These are phyloP conservation scores for Sclerotinia subarctica DNA, from an alignment of 2,329 filamentous ascomycete genomes.

Conservation along the genomic window DNA sequence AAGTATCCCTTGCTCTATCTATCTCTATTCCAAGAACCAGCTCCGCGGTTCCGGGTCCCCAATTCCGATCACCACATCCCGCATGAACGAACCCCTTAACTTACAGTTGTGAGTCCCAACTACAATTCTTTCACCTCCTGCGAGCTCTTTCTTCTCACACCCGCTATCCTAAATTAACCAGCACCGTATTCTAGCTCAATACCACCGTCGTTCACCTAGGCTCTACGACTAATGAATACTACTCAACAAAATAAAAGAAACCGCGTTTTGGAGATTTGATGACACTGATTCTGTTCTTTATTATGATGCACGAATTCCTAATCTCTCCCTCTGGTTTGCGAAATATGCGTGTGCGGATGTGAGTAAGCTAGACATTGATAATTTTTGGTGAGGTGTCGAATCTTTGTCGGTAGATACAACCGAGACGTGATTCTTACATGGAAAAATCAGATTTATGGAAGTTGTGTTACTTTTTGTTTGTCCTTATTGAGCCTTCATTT, in stretches of 20 bases:
- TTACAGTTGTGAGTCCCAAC: conserved; percentile 20
- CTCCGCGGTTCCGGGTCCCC: too few species aligned
- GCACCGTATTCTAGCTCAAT: conserved; percentile 42
- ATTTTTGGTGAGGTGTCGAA: conserved; percentile 24
- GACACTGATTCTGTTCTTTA: conserved; percentile 43
- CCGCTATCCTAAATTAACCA: conserved; percentile 40
- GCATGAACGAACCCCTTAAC: not conserved
- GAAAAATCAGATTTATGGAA: not conserved
- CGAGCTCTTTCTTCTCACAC: conserved; percentile 39
- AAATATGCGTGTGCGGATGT: not conserved
- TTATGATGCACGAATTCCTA: conserved; percentile 47
- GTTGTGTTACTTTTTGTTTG: not conserved
- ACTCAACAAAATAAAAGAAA: conserved; percentile 40
- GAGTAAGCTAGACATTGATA: not conserved
- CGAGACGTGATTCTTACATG: conserved; percentile 26
- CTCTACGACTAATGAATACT: conserved; percentile 36
- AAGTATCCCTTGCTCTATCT: too few species aligned
- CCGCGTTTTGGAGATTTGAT: conserved; percentile 48
- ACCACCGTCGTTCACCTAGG: conserved; percentile 38
- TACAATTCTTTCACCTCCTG: conserved; percentile 38
- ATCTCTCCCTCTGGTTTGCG: conserved; percentile 40
- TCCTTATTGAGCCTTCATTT: not conserved
- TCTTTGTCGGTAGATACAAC: conserved; percentile 38
- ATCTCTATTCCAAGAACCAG: not conserved
- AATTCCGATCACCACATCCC: not conserved